These are phyloP conservation scores for Crithidia sp. DNA, from an alignment of 208 protist species.

Conservation along the genomic window DNA sequence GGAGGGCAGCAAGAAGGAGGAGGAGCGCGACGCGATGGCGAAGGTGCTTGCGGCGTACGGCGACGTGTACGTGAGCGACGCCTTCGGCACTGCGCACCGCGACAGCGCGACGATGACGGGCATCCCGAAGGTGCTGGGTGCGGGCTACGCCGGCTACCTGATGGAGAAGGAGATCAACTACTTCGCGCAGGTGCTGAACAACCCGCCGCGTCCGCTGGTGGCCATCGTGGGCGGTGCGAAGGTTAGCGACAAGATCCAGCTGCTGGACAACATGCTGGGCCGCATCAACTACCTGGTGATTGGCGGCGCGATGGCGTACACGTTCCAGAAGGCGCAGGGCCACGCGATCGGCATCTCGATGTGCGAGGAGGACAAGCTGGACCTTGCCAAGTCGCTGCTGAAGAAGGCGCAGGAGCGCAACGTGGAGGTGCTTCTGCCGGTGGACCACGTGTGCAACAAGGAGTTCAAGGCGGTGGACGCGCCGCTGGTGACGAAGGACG, in stretches of 20 bases:
- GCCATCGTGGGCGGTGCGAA: constrained; percentile 98
- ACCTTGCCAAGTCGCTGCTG: constrained; percentile 88
- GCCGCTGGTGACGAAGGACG: constrained; percentile 68
- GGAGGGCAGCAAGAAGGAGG: constrained; percentile 95
- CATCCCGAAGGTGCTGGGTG: constrained; percentile 81
- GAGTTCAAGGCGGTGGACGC: constrained; percentile 89
- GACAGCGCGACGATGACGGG: constrained; percentile 95
- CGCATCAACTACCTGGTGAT: constrained; percentile 99
- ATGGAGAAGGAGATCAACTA: constrained; percentile 99
- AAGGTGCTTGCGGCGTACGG: constrained; percentile 92
- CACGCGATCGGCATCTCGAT: constrained; percentile 95
- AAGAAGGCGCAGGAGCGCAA: constrained; percentile 94
- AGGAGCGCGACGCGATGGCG: constrained; percentile 85
- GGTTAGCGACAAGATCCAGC: constrained; percentile 99
- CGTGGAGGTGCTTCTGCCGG: constrained; percentile 97
- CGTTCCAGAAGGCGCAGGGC: constrained; percentile 94
- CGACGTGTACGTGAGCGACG: constrained; percentile 99
- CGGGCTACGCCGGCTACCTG: constrained; percentile 96
- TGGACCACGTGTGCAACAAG: constrained; percentile 97
- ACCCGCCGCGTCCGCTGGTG: constrained; percentile 90
- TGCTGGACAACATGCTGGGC: constrained; percentile 99
- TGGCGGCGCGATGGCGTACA: constrained; percentile 99
- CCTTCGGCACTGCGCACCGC: constrained; percentile 99
- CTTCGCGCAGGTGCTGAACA: constrained; percentile 95
- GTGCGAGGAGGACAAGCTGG: constrained; percentile 92